Conservation (phyloP, 306 rosid genomes). For the Rosa chinensis region DNA sequence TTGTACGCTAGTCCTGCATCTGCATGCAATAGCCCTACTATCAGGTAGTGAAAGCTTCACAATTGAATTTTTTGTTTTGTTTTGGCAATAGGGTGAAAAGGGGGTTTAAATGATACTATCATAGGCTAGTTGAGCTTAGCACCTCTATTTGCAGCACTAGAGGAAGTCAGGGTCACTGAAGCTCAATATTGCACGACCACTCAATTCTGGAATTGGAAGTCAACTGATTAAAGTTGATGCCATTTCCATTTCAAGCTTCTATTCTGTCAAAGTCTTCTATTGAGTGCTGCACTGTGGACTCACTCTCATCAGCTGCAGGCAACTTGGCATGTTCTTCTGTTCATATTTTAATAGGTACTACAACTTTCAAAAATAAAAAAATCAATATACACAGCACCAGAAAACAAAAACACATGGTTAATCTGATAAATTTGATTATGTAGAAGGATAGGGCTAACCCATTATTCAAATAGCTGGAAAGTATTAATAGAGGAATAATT, state of each 20-base stretch:
- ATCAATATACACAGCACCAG: not conserved
- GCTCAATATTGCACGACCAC: not conserved
- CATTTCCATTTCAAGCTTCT: not conserved
- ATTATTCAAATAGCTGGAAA: not conserved
- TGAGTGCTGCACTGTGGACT: conserved; percentile 8
- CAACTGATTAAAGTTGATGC: not conserved
- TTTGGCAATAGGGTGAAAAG: too few species aligned
- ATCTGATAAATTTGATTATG: not conserved
- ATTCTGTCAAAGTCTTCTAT: not conserved
- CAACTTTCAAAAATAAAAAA: not conserved
- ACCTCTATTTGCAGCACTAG: not conserved
- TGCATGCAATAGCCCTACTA: not conserved
- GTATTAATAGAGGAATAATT: not conserved
- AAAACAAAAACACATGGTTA: not conserved
- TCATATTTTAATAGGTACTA: not conserved
- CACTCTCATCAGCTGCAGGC: not conserved
- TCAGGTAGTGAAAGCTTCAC: not conserved
- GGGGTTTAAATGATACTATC: not conserved
- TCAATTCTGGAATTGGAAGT: not conserved
- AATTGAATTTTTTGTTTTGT: not conserved
- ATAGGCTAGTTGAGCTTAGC: not conserved
- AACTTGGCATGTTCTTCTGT: not conserved
- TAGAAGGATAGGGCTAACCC: not conserved
- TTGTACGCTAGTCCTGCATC: not conserved
- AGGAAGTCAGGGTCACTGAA: not conserved